phyloP scores from a whole-genome alignment of 805 yeast species.

The Saturnispora mendoncae region DNA sequence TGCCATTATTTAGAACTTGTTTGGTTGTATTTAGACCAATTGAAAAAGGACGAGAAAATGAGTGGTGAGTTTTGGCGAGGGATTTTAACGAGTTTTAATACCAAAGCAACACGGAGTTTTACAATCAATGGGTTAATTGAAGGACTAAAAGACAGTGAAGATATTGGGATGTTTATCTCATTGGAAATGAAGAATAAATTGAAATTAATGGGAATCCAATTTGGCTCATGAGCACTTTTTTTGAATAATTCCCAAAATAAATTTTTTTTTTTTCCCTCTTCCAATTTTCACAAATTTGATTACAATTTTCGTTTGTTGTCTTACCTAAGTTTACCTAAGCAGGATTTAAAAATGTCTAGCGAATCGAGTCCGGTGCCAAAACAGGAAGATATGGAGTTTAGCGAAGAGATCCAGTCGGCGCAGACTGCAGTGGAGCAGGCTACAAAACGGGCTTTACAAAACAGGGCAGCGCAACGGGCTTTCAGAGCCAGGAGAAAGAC shows the following conservation, averaged over 20 bases:
- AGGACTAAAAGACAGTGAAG: too few relatives aligned
- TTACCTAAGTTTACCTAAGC: slow-evolving; percentile 7
- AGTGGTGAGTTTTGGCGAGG: background rate
- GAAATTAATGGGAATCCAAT: too few relatives aligned
- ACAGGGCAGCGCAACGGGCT: slow-evolving; percentile 86
- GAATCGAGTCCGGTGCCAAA: background rate
- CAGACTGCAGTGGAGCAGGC: slow-evolving; percentile 8
- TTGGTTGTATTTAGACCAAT: background rate
- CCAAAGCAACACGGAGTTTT: background rate
- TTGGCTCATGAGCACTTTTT: background rate
- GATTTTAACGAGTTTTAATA: background rate
- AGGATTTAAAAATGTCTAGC: background rate
- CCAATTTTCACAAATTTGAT: too few relatives aligned
- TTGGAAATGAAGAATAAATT: too few relatives aligned
- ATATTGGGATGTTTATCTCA: too few relatives aligned
- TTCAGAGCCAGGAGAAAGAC: slow-evolving; percentile 79
- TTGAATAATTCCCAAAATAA: background rate
- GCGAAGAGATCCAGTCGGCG: slow-evolving; percentile 6
- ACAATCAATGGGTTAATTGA: background rate
- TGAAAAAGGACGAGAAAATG: background rate
- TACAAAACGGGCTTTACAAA: slow-evolving; percentile 83
- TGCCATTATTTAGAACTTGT: background rate
- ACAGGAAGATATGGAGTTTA: slow-evolving; percentile 2
- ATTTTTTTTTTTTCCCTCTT: background rate
- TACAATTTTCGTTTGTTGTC: too few relatives aligned